Conservation (phyloP, 495 filamentous ascomycete species). For the Choiromyces venosus region DNA sequence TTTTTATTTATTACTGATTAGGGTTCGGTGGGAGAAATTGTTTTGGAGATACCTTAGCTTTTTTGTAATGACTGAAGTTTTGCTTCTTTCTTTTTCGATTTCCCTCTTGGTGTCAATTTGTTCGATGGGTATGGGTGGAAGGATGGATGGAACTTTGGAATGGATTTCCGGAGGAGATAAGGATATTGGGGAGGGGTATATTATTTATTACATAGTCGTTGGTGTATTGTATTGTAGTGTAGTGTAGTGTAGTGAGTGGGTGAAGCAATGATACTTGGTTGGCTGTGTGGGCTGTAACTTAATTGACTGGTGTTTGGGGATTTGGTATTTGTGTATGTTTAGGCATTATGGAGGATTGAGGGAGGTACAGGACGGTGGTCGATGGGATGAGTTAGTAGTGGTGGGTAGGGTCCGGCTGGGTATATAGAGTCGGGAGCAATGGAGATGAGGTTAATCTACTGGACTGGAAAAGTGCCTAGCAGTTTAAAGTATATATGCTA, state of each 20-base stretch:
- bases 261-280: not conserved
- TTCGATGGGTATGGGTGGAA: not conserved
- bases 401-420: not conserved
- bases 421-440: not conserved
- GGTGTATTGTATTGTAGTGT: not conserved
- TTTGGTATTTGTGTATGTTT: not conserved
- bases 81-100: not conserved
- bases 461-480: not conserved
- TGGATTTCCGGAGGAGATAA: not conserved
- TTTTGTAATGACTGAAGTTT: not conserved
- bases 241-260: not conserved
- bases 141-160: not conserved
- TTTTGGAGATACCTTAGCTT: constrained; percentile 2
- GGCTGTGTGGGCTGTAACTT: not conserved
- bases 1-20: too few species aligned
- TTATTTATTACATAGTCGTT: too few species aligned
- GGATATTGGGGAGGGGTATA: not conserved
- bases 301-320: not conserved
- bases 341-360: not conserved
- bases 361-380: not conserved
- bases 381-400: not conserved
- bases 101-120: not conserved
- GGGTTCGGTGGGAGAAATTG: constrained; percentile 1
- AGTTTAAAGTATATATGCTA: not conserved
- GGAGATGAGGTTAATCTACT: not conserved